Base-by-base conservation (phyloP, 2,329 filamentous ascomycete species). In the Alternaria sp. region DNA sequence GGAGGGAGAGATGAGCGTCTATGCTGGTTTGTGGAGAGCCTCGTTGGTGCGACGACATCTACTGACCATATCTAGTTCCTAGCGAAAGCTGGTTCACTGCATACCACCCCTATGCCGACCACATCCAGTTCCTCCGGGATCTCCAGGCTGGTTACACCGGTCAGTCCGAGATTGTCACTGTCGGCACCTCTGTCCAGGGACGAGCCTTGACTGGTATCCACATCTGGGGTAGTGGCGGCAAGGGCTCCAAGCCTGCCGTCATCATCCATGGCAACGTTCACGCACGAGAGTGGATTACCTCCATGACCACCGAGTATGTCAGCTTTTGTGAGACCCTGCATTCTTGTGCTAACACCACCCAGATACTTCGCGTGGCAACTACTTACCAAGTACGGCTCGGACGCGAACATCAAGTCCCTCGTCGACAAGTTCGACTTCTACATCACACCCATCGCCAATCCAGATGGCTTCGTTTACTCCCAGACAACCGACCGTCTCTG, bases 401-500 rank as follows among this genome's bases (percentile, higher is more conserved):
- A 80, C 57, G 63, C 76, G 4, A 71, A 65, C n/a, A 67, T 79
- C 44, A 78, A 75, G 61, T 66, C 75, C 10, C 65, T 77, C 2
- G 76, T 78, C 25, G 76, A 79, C 68, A 79, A 78, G 50, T 79
- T 75, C 53, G 77, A 79, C 56, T 78, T 76, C 57, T 78, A 79
- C 62, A 78, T 73, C 63, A 74, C 70, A 28, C 68, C 67, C 33
- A 68, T 71, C 14, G 67, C 66, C 41, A 70, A 72, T 57, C 66
- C 66, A 14, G 66, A 69, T 61, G 76, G 78, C n/a, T 80, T 80
- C 61, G 72, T 76, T 47, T 80, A 80, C 70, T 65, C 71, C 11
- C 79, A 80, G 46, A 80, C 77, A 9, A 79, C 65, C n/a, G 77
- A 80, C 58, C 78, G 79, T 58, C 72, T 80, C 37, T 80, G 79